Evolutionary conservation across 148 eudicot species (phyloP).

Genomic region (Arctostaphylos glauca): DNA sequence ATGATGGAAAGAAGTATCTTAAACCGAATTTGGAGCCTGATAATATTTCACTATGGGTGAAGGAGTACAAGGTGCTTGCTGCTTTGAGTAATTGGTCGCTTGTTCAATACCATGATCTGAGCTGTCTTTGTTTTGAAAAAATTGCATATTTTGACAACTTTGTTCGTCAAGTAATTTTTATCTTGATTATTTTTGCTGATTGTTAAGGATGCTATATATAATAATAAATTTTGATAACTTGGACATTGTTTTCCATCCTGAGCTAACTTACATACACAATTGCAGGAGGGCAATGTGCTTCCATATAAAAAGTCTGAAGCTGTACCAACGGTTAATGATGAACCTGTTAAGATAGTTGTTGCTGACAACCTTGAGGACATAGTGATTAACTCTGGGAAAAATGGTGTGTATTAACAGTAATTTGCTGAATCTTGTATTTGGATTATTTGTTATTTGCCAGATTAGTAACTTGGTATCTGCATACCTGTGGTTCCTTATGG

Average conservation of each 20-base stretch:
- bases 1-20: slow-evolving; percentile 76
- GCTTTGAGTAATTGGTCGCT: background rate
- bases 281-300: slow-evolving; percentile 57
- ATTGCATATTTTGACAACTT: background rate
- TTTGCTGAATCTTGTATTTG: background rate
- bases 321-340: slow-evolving; percentile 52
- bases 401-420: slow-evolving; percentile 31
- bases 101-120: background rate
- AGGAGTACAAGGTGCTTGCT: slow-evolving; percentile 64
- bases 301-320: slow-evolving; percentile 62
- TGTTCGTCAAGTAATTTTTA: background rate
- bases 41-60: slow-evolving; percentile 68
- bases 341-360: slow-evolving; percentile 72
- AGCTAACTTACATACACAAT: background rate
- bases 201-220: background rate
- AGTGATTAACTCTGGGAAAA: slow-evolving; percentile 56
- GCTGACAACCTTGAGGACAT: slow-evolving; percentile 56
- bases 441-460: background rate
- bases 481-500: background rate
- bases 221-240: background rate
- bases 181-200: background rate
- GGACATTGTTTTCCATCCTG: background rate
- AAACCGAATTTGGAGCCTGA: slow-evolving; percentile 74
- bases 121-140: background rate
- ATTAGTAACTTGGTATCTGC: background rate